Evolutionary conservation across 495 filamentous ascomycete species (phyloP).

Genomic region (Lasiosphaeria hispida): DNA sequence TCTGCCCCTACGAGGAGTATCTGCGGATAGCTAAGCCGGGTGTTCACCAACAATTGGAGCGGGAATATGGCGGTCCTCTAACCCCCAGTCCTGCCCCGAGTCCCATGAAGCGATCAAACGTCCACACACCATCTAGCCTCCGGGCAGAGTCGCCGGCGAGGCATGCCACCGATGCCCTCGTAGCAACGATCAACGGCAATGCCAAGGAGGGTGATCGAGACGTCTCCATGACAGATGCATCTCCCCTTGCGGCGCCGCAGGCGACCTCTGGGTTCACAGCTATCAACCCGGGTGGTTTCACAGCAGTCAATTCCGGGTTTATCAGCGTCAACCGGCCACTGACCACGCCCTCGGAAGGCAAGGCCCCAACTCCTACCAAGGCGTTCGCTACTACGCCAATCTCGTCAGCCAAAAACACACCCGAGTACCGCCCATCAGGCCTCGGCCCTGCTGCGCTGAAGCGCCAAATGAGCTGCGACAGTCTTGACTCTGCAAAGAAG

Average conservation of each 20-base stretch:
- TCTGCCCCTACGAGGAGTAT: conserved; percentile 96
- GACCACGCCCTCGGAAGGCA: conserved; percentile 30
- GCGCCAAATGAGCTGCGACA: conserved; percentile 79
- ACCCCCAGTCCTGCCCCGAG: conserved; percentile 89
- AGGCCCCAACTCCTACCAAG: conserved; percentile 44
- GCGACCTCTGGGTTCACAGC: conserved; percentile 70
- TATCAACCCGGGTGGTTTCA: conserved; percentile 54
- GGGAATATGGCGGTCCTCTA: conserved; percentile 88
- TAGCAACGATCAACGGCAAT: conserved; percentile 59
- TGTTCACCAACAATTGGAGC: conserved; percentile 92
- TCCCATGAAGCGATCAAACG: conserved; percentile 74
- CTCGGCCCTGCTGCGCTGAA: conserved; percentile 62
- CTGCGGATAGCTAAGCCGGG: conserved; percentile 87
- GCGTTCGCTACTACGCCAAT: conserved; percentile 50
- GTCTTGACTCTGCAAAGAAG: conserved; percentile 52
- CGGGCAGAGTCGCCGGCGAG: conserved; percentile 69
- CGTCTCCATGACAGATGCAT: conserved; percentile 56
- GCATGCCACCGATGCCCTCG: conserved; percentile 64
- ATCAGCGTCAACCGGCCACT: conserved; percentile 67
- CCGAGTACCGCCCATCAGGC: conserved; percentile 55
- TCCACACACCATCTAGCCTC: conserved; percentile 64
- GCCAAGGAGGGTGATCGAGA: conserved; percentile 43
- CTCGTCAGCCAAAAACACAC: conserved; percentile 54
- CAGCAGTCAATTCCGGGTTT: conserved; percentile 60
- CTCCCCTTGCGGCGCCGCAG: conserved; percentile 40